phyloP scores from a whole-genome alignment of 176 grass and related monocot genomes.

The Aegilops sharonensis region DNA sequence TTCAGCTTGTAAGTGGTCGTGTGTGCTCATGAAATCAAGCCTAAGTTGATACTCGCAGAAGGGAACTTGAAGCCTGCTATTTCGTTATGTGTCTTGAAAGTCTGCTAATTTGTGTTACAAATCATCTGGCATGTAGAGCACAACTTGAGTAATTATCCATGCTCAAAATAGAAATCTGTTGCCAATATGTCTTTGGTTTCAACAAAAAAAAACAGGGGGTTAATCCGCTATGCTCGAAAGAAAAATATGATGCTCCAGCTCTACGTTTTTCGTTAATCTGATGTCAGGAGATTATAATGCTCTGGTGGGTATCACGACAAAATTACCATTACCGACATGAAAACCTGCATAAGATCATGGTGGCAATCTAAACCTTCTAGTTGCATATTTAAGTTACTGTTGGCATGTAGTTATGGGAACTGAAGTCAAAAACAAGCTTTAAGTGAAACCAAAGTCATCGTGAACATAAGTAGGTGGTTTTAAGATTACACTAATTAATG shows the following conservation, averaged over 20 bases:
- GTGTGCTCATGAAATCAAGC: not conserved
- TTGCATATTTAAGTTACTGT: not conserved
- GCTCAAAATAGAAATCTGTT: not conserved
- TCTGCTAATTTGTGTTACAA: not conserved
- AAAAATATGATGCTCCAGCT: not conserved
- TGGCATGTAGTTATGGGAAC: not conserved
- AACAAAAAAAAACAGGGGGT: not conserved
- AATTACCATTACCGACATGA: not conserved
- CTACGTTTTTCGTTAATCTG: not conserved
- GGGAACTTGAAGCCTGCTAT: constrained; percentile 12
- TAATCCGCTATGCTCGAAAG: not conserved
- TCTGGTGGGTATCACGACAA: not conserved
- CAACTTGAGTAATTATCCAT: not conserved
- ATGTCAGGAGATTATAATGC: not conserved
- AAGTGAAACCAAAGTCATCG: constrained; percentile 3
- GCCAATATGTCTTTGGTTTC: not conserved
- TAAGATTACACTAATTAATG: not conserved
- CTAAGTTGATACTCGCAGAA: constrained; percentile 2
- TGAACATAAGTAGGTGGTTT: not conserved
- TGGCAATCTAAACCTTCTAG: not conserved
- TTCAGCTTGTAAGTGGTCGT: not conserved
- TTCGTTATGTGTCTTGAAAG: not conserved
- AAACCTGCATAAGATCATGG: not conserved
- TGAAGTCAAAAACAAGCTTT: not conserved
- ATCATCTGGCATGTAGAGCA: not conserved